These are phyloP conservation scores for Botrytis tulipae DNA, from an alignment of 2,329 filamentous ascomycete genomes.

Conservation along the genomic window DNA sequence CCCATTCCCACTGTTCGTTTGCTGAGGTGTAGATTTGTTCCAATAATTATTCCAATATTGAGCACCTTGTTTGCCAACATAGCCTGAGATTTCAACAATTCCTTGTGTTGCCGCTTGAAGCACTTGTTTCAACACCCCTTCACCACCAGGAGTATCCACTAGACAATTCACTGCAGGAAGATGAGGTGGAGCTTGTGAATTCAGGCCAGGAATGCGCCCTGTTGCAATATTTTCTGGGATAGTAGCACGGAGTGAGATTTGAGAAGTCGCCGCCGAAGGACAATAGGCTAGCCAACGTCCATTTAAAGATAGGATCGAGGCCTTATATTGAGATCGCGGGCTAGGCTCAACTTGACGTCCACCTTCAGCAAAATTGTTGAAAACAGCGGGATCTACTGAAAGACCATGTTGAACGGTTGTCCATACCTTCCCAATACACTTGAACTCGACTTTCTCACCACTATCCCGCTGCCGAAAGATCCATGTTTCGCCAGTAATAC, in stretches of 20 bases:
- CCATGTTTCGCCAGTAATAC: slow-evolving; percentile 82
- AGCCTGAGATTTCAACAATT: slow-evolving; percentile 70
- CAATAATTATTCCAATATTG: slow-evolving; percentile 81
- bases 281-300: slow-evolving; percentile 77
- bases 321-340: slow-evolving; percentile 47
- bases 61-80: slow-evolving; percentile 73
- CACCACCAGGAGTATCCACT: slow-evolving; percentile 69
- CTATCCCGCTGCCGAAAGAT: slow-evolving; percentile 56
- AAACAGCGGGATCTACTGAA: slow-evolving; percentile 40
- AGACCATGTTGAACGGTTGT: slow-evolving; percentile 70
- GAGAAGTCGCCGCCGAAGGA: slow-evolving; percentile 67
- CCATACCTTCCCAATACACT: slow-evolving; percentile 75
- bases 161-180: slow-evolving; percentile 64
- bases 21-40: slow-evolving; percentile 53
- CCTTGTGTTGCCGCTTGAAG: slow-evolving; percentile 79
- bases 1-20: slow-evolving; percentile 44
- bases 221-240: slow-evolving; percentile 53
- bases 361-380: slow-evolving; percentile 30
- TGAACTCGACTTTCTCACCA: slow-evolving; percentile 3
- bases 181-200: slow-evolving; percentile 65
- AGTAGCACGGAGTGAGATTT: slow-evolving; percentile 66
- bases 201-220: slow-evolving; percentile 54
- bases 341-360: slow-evolving; percentile 43
- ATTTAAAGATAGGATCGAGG: slow-evolving; percentile 66
- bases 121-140: slow-evolving; percentile 71